Percentiles rank a stretch among this genome's conserved stretches.
phyloP scores from a whole-genome alignment of 441 rosid species.

The Gossypium trilobum region DNA sequence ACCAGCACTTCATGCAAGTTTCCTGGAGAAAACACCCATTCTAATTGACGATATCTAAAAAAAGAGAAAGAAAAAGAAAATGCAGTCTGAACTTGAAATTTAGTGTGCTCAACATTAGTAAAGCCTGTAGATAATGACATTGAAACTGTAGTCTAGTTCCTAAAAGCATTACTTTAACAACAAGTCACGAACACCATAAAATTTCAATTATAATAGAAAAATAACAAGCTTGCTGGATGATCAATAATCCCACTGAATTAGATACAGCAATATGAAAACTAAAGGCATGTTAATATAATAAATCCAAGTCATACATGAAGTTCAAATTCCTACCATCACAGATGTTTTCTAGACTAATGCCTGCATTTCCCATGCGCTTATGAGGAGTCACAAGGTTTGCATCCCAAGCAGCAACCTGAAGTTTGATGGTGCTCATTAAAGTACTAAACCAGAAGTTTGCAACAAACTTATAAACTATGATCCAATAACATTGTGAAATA shows the following conservation, averaged over 20 bases:
- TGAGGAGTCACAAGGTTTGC: slow-evolving; percentile 91
- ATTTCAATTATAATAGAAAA: neutral
- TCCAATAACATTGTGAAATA: neutral
- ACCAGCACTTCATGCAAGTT: slow-evolving; percentile 53
- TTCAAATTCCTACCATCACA: slow-evolving; percentile 63
- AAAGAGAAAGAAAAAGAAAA: slow-evolving; percentile 9
- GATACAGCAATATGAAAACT: neutral
- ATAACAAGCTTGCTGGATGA: neutral
- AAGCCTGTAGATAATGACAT: neutral
- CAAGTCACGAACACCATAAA: neutral
- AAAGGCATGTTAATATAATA: slow-evolving; percentile 6
- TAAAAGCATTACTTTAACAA: neutral
- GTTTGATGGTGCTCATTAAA: slow-evolving; percentile 4
- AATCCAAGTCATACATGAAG: neutral
- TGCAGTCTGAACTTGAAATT: slow-evolving; percentile 4
- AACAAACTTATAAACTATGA: neutral
- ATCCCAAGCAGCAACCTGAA: slow-evolving; percentile 98
- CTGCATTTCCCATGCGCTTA: slow-evolving; percentile 90
- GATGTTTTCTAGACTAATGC: slow-evolving; percentile 44
- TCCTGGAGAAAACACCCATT: slow-evolving; percentile 34
- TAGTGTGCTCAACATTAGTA: neutral
- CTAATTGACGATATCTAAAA: slow-evolving; percentile 8
- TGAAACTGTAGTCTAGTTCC: neutral
- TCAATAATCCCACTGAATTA: neutral
- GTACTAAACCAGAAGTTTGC: neutral